These are phyloP conservation scores for Calocera viscosa DNA, from an alignment of 768 basidiomycete species.

Conservation along the genomic window DNA sequence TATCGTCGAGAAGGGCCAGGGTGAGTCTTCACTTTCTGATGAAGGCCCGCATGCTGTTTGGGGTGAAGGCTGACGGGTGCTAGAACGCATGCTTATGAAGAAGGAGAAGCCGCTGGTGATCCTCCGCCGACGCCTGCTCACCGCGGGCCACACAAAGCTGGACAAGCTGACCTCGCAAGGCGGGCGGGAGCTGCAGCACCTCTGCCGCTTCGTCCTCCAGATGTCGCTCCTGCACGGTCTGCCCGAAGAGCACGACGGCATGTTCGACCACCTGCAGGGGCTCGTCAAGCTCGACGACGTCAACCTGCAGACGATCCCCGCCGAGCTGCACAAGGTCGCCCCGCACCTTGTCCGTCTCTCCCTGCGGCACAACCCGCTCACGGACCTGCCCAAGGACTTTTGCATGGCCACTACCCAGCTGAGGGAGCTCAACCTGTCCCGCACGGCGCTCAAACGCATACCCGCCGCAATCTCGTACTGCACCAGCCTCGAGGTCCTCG, in stretches of 20 bases:
- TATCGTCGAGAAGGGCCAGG: slow-evolving; percentile 39
- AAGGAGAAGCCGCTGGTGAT: slow-evolving; percentile 78
- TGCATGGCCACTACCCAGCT: slow-evolving; percentile 75
- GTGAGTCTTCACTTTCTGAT: too few relatives aligned
- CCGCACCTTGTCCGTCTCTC: slow-evolving; percentile 73
- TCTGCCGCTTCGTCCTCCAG: slow-evolving; percentile 85
- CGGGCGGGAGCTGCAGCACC: slow-evolving; percentile 65
- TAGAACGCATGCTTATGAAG: slow-evolving; percentile 72
- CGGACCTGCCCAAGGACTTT: slow-evolving; percentile 93
- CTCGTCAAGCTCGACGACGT: slow-evolving; percentile 69
- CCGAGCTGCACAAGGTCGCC: slow-evolving; percentile 71
- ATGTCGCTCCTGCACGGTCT: slow-evolving; percentile 40
- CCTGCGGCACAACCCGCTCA: slow-evolving; percentile 86
- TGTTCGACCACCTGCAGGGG: slow-evolving; percentile 53
- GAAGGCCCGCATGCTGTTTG: too few relatives aligned
- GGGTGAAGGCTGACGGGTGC: not conserved
- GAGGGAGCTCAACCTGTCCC: slow-evolving; percentile 71
- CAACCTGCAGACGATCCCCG: slow-evolving; percentile 76
- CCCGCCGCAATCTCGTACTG: slow-evolving; percentile 73
- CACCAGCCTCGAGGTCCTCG: slow-evolving; percentile 59
- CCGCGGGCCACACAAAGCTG: slow-evolving; percentile 74
- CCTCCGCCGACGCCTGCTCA: slow-evolving; percentile 66
- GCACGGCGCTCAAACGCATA: slow-evolving; percentile 91
- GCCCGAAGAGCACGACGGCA: slow-evolving; percentile 57
- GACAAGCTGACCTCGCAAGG: slow-evolving; percentile 71